Evolutionary conservation across 768 basidiomycete species (phyloP), one percentile per base, ranked within the genome.

Genomic region (Lactarius psammicola): DNA sequence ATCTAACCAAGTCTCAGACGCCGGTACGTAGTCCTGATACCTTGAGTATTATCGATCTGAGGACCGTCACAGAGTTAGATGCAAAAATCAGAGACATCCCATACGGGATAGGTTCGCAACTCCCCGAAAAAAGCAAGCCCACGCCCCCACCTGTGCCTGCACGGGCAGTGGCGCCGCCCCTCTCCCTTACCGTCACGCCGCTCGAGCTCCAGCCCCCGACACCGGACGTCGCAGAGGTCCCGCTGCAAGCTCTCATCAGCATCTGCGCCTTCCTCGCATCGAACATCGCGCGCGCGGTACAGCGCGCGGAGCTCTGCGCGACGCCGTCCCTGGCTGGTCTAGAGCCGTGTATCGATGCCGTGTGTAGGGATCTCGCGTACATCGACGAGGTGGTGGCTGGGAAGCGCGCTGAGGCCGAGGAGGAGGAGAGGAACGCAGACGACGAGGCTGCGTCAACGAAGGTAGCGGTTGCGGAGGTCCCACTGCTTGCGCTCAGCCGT

Each of bases 211-310:
- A 66, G 46, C 56, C 60, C 20, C 38, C 30, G 38, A 62, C 65
- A 26, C 56, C 65, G 30, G 65, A 61, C 60, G 46, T 28, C 10
- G 56, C 49, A 23, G 65, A 66, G 65, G 65, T 62, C 20, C 65
- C 65, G 30, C 31, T 58, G 4, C 65, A 40, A 8, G 23, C 60
- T 8, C 60, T 66, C n/a, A 3, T 2, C 4, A 56, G 60, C 26
- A 30, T 66, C 23, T 66, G 65, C 15, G 60, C 34, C 23, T 62
- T 62, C 60, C 60, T 66, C 26, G 49, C 31, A 1, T 30, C 56
- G 11, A 62, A 58, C 40, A 30, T 17, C 31, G 65, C 60, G 1
- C 60, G 49, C 40, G 65, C 60, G 23, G 26, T 49, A 31, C 57
- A 20, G 31, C 23, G 38, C 2, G 56, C 40, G 4, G 65, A 62